Conservation (phyloP, 176 grass and related monocot genomes). For the Raddia distichophylla region DNA sequence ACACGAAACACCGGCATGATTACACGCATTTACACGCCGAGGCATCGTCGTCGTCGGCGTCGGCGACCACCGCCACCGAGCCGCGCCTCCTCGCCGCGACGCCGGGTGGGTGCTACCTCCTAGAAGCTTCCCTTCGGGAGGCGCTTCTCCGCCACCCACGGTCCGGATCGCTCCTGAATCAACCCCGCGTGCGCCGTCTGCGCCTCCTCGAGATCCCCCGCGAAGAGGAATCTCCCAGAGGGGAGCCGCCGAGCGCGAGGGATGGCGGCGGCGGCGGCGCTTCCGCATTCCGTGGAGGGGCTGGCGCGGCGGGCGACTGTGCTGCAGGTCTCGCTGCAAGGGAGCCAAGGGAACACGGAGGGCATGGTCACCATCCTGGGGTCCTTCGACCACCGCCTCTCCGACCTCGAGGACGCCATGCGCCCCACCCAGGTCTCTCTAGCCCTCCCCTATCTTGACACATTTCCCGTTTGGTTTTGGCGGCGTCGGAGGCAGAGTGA, state of each 20-base stretch:
- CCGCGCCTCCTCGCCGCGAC: not conserved
- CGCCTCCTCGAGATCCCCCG: constrained; percentile 27
- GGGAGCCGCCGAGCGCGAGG: not conserved
- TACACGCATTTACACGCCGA: no score
- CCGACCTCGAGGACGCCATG: constrained; percentile 86
- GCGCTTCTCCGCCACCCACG: not conserved
- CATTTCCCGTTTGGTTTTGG: not conserved
- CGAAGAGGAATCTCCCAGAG: not conserved
- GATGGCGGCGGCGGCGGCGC: constrained; percentile 34
- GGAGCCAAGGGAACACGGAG: constrained; percentile 79
- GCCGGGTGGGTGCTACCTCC: not conserved
- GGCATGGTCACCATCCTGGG: constrained; percentile 89
- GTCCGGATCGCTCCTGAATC: not conserved
- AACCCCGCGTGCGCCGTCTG: not conserved
- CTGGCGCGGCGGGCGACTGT: constrained; percentile 49
- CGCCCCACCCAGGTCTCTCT: constrained; percentile 74
- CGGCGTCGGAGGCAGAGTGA: not conserved
- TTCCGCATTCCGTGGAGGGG: constrained; percentile 51
- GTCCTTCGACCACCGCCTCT: constrained; percentile 95
- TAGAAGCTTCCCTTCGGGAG: not conserved
- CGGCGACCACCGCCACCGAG: constrained; percentile 37
- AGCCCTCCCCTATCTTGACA: not conserved
- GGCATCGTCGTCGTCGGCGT: not conserved
- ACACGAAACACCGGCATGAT: not conserved
- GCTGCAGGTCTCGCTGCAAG: constrained; percentile 69